Conservation (phyloP, 306 rosid species). For the Cercis canadensis region DNA sequence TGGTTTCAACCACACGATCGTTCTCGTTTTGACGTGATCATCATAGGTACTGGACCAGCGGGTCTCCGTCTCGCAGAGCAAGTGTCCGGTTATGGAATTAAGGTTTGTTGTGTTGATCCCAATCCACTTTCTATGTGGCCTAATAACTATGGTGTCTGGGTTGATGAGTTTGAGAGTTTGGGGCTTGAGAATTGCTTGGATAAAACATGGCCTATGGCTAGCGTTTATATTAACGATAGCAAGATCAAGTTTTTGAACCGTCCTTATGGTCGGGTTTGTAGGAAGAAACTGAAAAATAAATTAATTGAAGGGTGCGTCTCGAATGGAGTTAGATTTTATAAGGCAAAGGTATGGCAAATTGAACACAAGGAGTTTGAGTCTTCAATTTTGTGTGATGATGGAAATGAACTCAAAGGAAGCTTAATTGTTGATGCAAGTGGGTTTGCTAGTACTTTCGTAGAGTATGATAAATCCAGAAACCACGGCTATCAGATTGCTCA, state of each 20-base stretch:
- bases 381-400: slow-evolving; percentile 63
- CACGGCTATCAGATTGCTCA: slow-evolving; percentile 83
- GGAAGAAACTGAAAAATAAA: slow-evolving; percentile 60
- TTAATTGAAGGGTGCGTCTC: slow-evolving; percentile 59
- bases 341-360: slow-evolving; percentile 71
- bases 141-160: slow-evolving; percentile 92
- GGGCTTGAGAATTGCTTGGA: slow-evolving; percentile 72
- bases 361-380: slow-evolving; percentile 67
- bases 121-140: slow-evolving; percentile 81
- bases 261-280: slow-evolving; percentile 65
- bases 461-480: slow-evolving; percentile 56
- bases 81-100: slow-evolving; percentile 63
- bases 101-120: slow-evolving; percentile 91
- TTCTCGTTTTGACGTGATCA: slow-evolving; percentile 58
- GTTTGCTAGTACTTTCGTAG: slow-evolving; percentile 56
- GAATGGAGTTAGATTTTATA: slow-evolving; percentile 69
- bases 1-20: slow-evolving; percentile 51
- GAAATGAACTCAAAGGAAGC: slow-evolving; percentile 60
- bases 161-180: slow-evolving; percentile 71
- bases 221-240: slow-evolving; percentile 54
- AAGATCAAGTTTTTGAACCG: slow-evolving; percentile 70
- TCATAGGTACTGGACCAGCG: slow-evolving; percentile 81
- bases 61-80: slow-evolving; percentile 79
- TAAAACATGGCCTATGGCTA: slow-evolving; percentile 77
- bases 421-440: slow-evolving; percentile 88